Base-by-base conservation (phyloP, 2,329 filamentous ascomycete species). In the Fusarium sp. region DNA sequence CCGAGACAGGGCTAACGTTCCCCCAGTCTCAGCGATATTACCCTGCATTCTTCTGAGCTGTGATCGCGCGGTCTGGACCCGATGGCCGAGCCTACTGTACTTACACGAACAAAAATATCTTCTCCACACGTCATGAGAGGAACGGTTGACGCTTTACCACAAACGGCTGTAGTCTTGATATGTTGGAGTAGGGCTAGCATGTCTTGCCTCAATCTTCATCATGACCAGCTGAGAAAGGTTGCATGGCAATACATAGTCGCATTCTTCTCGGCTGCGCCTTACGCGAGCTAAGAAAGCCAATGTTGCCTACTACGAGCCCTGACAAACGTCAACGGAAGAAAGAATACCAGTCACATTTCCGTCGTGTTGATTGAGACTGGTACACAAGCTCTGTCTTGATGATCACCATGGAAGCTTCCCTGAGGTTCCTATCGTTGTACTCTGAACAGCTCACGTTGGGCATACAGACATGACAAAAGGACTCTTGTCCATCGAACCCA, bases 1-100 rank as follows among this genome's bases (percentile, higher is more conserved):
- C 66, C 67, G 71, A 72, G 63, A 69, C 66, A 62, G 30, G 55
- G 54, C 60, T 57, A 63, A 67, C 58, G 50, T 50, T 65, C 19
- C 48, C 30, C 39, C 34, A 52, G 54, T 58, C 50, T 59, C 57
- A 43, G n/a, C 19, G 50, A 60, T 58, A 44, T 63, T 55, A 50
- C 21, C 30, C 52, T 60, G 53, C 63, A 68, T 74, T 69, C 63
- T 72, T 58, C 34, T 42, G 39, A 56, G 50, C 54, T 30, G 37
- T 31, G 31, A 62, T 52, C 46, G 58, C 23, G 57, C 43, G 58
- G 62, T 62, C 65, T 58, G 44, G 41, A 62, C 43, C 45, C 21
- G 57, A 46, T 56, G 60, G 50, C n/a, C 19, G 45, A 49, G 11
- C 14, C 16, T 45, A 26, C 28, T 14, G 28, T 14, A 30, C 56